phyloP scores from a whole-genome alignment of 495 filamentous ascomycete species.

The Polyplosphaeria fusca region DNA sequence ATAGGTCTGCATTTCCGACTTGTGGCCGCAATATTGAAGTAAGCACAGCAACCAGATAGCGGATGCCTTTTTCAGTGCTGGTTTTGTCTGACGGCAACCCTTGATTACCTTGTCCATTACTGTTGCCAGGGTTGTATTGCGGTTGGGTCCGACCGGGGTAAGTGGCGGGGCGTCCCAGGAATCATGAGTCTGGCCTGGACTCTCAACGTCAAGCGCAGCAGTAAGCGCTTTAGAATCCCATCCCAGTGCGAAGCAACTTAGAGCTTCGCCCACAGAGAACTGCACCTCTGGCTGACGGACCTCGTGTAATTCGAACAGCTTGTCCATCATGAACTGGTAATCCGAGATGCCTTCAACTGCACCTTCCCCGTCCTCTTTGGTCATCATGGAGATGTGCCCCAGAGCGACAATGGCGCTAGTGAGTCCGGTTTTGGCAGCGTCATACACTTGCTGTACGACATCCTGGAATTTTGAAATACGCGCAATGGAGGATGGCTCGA shows the following conservation, averaged over 20 bases:
- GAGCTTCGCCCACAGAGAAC: slow-evolving; percentile 82
- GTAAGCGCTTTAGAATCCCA: slow-evolving; percentile 69
- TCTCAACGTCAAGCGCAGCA: slow-evolving; percentile 61
- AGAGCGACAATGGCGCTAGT: slow-evolving; percentile 75
- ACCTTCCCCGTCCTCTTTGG: slow-evolving; percentile 42
- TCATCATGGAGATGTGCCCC: slow-evolving; percentile 62
- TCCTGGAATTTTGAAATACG: slow-evolving; percentile 41
- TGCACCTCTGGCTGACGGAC: slow-evolving; percentile 80
- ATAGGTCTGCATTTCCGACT: slow-evolving; percentile 63
- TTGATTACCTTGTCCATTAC: slow-evolving; percentile 65
- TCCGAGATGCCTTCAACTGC: slow-evolving; percentile 30
- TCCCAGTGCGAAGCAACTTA: slow-evolving; percentile 69
- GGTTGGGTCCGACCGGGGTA: slow-evolving; percentile 31
- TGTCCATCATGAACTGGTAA: slow-evolving; percentile 52
- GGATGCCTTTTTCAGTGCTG: slow-evolving; percentile 79
- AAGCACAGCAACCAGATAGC: slow-evolving; percentile 90
- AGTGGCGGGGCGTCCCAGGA: slow-evolving; percentile 14
- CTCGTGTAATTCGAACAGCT: slow-evolving; percentile 72
- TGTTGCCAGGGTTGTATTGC: slow-evolving; percentile 49
- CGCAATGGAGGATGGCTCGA: slow-evolving; percentile 46
- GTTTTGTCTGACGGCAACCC: slow-evolving; percentile 78
- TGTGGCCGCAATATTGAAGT: slow-evolving; percentile 84
- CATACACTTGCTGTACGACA: slow-evolving; percentile 57
- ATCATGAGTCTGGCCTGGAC: slow-evolving; percentile 30
- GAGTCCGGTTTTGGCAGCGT: slow-evolving; percentile 71